Conservation (phyloP, 2,329 filamentous ascomycete genomes). For the Rhynchosporium secalis region DNA sequence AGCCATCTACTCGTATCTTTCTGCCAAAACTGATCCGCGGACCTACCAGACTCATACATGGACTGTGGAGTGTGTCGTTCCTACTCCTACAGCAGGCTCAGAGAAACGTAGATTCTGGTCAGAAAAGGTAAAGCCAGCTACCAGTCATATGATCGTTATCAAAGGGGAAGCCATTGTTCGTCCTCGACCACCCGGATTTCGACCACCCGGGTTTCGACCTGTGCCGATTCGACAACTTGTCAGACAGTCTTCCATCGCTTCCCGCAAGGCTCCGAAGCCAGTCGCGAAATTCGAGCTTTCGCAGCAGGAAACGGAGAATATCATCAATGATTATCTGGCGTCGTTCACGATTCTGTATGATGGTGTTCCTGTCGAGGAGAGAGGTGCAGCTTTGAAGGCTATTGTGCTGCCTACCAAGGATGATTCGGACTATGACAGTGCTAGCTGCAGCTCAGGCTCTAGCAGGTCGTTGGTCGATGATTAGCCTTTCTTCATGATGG, state of each 20-base stretch:
- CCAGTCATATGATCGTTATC: constrained; percentile 6
- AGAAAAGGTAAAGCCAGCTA: background rate
- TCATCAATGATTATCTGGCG: constrained; percentile 28
- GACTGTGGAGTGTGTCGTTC: constrained; percentile 5
- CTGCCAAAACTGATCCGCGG: background rate
- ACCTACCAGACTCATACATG: constrained; percentile 1
- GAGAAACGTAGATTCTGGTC: background rate
- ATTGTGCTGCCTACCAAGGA: constrained; percentile 16
- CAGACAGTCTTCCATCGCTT: background rate
- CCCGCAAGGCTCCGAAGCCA: background rate
- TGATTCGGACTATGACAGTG: constrained; percentile 23
- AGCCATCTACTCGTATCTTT: constrained; percentile 13
- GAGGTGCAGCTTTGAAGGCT: constrained; percentile 20
- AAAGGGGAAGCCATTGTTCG: background rate
- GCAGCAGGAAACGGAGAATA: constrained; percentile 26
- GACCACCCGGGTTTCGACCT: background rate
- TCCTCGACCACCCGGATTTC: constrained; percentile 4
- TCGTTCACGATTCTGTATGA: constrained; percentile 27
- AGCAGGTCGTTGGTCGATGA: constrained; percentile 2
- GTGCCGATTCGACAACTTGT: background rate
- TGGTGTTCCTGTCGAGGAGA: constrained; percentile 19
- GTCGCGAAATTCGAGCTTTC: constrained; percentile 19
- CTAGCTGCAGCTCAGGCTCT: constrained; percentile 10
- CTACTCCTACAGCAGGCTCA: background rate
- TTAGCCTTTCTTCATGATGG: background rate